Evolutionary conservation across 306 rosid species (phyloP), one percentile per base, ranked within the genome.

Genomic region (Corylus avellana): DNA sequence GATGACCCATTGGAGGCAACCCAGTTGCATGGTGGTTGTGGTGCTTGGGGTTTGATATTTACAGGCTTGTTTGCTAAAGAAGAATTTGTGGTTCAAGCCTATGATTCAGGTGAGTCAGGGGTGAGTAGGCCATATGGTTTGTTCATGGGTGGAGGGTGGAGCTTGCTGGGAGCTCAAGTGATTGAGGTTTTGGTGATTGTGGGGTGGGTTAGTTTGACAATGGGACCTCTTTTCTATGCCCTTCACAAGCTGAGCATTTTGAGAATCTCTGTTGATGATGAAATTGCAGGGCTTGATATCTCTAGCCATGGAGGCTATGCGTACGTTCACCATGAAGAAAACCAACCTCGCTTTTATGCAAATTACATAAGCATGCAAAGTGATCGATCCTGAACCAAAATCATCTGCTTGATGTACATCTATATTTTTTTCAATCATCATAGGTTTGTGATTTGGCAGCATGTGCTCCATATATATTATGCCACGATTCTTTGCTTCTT

Each of bases 11-110:
- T 93, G 27, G 89, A 93, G 85, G 96, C 92, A 4, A 86, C 94
- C 71, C 98, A 89, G 75, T 88, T 93, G 77, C 92, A 88, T 44
- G 96, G 96, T 0, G 92, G 92, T 49, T 93, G 97, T 74, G 96
- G 96, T 4, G 74, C 82, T 27, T 91, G 94, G 97, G 93, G 93
- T 12, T 74, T 93, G 84, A 86, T 90, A 67, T 93, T 93, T 80
- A 91, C 93, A 12, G 94, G 98, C 7, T 49, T 93, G 81, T 91
- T 90, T 81, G 97, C 97, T 1, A 89, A 90, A 61, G 82, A 91
- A 70, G 85, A 87, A 78, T 88, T 90, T 67, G 88, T 91, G 58
- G 49, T 69, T 74, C 90, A 88, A 77, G 88, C 82, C 11, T 91
- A 83, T 51, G 70, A 89, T 48, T 47, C 83, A 1, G 92, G 89